Evolutionary conservation across 2,329 filamentous ascomycete genomes (phyloP), one percentile per base, ranked within the genome.

Genomic region (Pseudocercospora vitis): DNA sequence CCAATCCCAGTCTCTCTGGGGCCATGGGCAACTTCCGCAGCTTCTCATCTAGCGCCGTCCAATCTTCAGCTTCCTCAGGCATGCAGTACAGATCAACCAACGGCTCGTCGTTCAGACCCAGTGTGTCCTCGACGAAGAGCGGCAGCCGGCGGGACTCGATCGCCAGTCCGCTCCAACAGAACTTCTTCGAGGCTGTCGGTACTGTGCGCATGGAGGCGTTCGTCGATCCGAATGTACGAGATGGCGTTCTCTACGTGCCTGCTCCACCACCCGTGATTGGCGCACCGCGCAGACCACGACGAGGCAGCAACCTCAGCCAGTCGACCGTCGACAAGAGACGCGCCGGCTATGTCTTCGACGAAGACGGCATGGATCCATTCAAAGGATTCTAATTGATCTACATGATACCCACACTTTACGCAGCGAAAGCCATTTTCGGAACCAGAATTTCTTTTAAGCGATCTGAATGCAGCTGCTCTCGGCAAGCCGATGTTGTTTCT

Each of bases 131-230:
- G 12, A 62, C 61, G 32, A 58, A 62, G 37, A 63, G 60, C 45
- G 55, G 57, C 51, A 67, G 63, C 47, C 51, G 62, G 18, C 59
- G 56, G 16, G 60, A 61, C 19, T 67, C 65, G 2, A 54, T 63
- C 29, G 58, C 57, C 44, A 67, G 64, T 50, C 59, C 65, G 55
- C 12, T 63, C 42, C 33, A 62, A 56, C 16, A 70, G 65, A 81
- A 82, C 70, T 91, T 94, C 74, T 94, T 94, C 66, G 91, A 95
- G 63, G 88, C 88, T 1, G 86, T 95, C 53, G 91, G 91, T 1
- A 97, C 91, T 1, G 84, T 97, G 42, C 84, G 94, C 23, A 97
- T 99, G 92, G 92, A 97, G 71, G 94, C 94, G 0, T 99, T 97
- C 70, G 95, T 99, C 62, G 81, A 84, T 59, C 74, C 75, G 1